Base-by-base conservation (phyloP, 768 basidiomycete genomes). In the Psilocybe sp. region DNA sequence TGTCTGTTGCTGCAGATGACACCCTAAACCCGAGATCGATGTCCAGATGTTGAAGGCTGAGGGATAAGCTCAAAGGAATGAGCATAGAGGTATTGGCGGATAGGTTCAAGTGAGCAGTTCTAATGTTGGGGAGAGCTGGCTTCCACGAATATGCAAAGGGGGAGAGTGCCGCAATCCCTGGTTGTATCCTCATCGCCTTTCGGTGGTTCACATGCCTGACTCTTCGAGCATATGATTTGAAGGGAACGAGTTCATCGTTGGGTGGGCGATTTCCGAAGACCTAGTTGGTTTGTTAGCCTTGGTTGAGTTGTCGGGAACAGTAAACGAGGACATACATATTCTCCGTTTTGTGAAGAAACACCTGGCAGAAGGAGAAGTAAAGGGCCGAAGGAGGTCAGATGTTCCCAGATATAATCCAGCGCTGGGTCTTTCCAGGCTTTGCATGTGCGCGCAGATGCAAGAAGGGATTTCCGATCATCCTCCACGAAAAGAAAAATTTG, bases 341-440 rank as follows among this genome's bases (percentile, higher is more conserved):
- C 55, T 14, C 65, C 68, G 47, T 66, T 57, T 5, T 56, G 51
- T 4, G 59, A 41, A 12, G 51, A 44, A 18, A 71, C 33, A 5
- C 62, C 62, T 4, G 71, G 66, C 12, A 74, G 63, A 39, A 80
- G 63, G 38, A 65, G 56, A 4, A 80, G 56, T 32, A 80, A 57
- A 31, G 78, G 78, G 15, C 54, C 54, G 13, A 73, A 60, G 18
- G 74, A 77, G 20, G 67, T 55, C 18, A 80, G 59, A 31, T 64
- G 65, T 49, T 62, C 56, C 78, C 78, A 81, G 13, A 78, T 50
- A 28, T 63, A 56, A 58, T 81, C 77, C 13, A 80, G 51, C 13
- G 78, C 75, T 28, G 77, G 78, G 31, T 73, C 71, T 40, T 64
- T 71, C 77, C 78, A 81, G 20, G 75, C 64, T 59, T 55, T 66